These are phyloP conservation scores for Ottelia alismoides DNA, from an alignment of 106 monocot species.

Conservation along the genomic window DNA sequence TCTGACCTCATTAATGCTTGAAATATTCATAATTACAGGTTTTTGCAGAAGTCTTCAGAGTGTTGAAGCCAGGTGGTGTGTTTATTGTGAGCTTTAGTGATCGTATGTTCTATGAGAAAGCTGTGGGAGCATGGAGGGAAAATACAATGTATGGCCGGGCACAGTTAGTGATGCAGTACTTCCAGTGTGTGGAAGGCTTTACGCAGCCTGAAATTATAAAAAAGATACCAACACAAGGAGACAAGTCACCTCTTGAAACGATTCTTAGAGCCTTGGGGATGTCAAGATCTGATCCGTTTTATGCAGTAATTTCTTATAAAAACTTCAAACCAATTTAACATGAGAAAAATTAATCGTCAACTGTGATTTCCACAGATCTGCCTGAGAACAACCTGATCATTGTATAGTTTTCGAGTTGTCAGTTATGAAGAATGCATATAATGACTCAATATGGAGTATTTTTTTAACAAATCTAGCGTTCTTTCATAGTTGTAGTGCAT, in stretches of 20 bases:
- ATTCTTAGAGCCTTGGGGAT: conserved; percentile 39
- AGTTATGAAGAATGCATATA: too few species aligned
- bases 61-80: conserved; percentile 63
- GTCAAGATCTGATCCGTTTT: conserved; percentile 56
- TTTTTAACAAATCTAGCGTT: too few species aligned
- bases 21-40: too few species aligned
- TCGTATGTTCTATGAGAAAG: conserved; percentile 74
- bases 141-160: conserved; percentile 47
- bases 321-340: conserved; percentile 50
- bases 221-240: conserved; percentile 16
- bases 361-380: too few species aligned
- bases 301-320: conserved; percentile 60
- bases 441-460: too few species aligned
- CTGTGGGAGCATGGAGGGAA: conserved; percentile 58
- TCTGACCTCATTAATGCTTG: too few species aligned
- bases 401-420: too few species aligned
- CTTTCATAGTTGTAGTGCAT: too few species aligned
- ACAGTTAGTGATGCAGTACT: conserved; percentile 57
- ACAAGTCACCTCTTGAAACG: conserved; percentile 19
- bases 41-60: conserved; percentile 55
- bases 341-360: too few species aligned
- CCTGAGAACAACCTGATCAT: too few species aligned
- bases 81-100: conserved; percentile 79
- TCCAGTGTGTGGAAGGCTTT: conserved; percentile 67
- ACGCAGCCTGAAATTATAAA: conserved; percentile 58